Percentiles rank a stretch among this genome's conserved stretches.
phyloP scores from a whole-genome alignment of 495 filamentous ascomycete genomes.

The Penicillium angulare region DNA sequence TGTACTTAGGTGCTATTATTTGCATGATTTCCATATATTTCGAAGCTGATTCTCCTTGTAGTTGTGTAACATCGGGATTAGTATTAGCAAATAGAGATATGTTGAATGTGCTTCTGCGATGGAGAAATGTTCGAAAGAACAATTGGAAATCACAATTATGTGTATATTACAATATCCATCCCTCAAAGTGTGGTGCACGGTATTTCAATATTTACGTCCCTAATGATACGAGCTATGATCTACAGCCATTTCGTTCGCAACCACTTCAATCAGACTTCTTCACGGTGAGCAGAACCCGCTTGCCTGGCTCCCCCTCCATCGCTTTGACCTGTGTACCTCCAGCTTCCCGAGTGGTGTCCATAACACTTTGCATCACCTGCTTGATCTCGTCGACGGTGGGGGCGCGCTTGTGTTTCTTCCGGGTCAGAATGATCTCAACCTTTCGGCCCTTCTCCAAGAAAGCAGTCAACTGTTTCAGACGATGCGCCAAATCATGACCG shows the following conservation, averaged over 20 bases:
- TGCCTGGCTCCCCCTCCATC: conserved; percentile 45
- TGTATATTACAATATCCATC: no score
- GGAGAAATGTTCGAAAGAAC: no score
- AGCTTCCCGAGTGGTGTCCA: conserved; percentile 34
- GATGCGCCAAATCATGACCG: conserved; percentile 61
- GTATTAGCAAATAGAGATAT: no score
- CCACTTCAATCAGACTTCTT: conserved; percentile 32
- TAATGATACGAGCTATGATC: no score
- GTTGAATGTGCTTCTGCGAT: no score
- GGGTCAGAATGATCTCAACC: conserved; percentile 61
- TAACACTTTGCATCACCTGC: conserved; percentile 37
- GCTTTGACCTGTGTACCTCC: conserved; percentile 36
- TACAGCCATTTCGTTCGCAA: not conserved
- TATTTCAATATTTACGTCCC: no score
- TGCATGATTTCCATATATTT: no score
- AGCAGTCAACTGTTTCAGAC: conserved; percentile 53
- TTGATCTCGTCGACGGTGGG: conserved; percentile 45
- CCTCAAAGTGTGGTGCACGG: no score
- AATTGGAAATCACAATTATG: no score
- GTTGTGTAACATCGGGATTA: no score
- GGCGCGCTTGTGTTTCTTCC: conserved; percentile 42
- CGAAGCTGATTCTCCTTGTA: no score
- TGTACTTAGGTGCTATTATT: no score
- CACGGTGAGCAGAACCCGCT: conserved; percentile 36
- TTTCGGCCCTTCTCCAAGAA: conserved; percentile 63